Evolutionary conservation across 2,329 filamentous ascomycete genomes (phyloP), one percentile per base, ranked within the genome.

Genomic region (Colletotrichum sp.): DNA sequence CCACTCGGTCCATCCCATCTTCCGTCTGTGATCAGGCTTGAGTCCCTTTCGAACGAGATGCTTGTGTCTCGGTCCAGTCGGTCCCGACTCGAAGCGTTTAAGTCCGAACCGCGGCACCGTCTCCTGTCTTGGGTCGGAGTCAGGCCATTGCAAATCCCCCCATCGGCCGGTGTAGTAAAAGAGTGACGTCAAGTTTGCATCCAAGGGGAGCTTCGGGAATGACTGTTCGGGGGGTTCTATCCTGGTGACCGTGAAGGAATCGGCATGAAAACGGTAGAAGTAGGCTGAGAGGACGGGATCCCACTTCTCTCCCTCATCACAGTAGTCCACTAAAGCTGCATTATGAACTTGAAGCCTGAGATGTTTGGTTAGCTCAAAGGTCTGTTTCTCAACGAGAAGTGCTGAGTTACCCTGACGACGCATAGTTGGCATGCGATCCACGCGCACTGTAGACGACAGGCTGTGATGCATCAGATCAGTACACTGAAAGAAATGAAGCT

Each of bases 341-440:
- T 85, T 81, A 57, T 85, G 84, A 5, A 84, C 57, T 59, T 85
- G 83, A 10, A 80, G 36, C 2, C 84, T 85, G 32, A 0, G 8
- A 9, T 3, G 12, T 9, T 28, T 18, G 15, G 44, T 78, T 24
- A 79, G 69, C 21, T 60, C 2, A n/a, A 1, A 13, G 21, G 10
- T 18, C 10, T 3, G 6, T 28, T 9, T 2, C 4, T 0, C 3
- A 2, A 21, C 2, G 12, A n/a, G 3, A 2, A 18, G 32, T n/a
- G 30, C 3, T 28, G 13, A 60, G 79, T 65, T 78, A 84, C 84
- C 84, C 84, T 21, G 76, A 9, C 9, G 78, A 65, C 13, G 78
- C 72, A 63, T 84, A 85, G 16, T 84, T 85, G 26, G 84, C 84
- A 34, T 85, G 84, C 1, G 84, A 83, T 4, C 84, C 84, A 6